phyloP scores from a whole-genome alignment of 2,329 filamentous ascomycete genomes.

The Orbilia brochopaga region DNA sequence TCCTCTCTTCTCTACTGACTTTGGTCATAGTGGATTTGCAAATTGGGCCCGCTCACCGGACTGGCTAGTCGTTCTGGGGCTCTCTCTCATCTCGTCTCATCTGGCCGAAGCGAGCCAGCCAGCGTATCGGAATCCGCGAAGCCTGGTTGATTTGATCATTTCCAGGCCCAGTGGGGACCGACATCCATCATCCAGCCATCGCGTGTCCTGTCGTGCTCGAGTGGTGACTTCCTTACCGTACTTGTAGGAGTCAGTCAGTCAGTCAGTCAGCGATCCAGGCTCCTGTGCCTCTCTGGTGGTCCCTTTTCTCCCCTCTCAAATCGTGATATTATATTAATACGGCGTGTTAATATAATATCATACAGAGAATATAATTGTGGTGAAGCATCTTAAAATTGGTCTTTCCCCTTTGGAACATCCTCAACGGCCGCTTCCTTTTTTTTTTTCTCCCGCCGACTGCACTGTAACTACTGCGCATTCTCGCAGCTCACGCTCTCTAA shows the following conservation, averaged over 20 bases:
- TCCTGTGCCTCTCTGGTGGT: too few species aligned
- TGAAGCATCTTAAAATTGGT: slow-evolving; percentile 27
- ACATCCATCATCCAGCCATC: slow-evolving; percentile 9
- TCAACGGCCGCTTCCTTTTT: slow-evolving; percentile 11
- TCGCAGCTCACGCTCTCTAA: slow-evolving; percentile 3
- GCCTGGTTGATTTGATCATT: slow-evolving; percentile 26
- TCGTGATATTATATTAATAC: background rate
- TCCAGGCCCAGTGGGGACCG: background rate
- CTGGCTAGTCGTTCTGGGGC: too few species aligned
- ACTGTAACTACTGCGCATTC: slow-evolving; percentile 39
- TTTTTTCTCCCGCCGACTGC: slow-evolving; percentile 19
- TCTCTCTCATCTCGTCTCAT: slow-evolving; percentile 27
- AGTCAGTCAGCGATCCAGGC: slow-evolving; percentile 11
- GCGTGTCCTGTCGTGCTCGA: slow-evolving; percentile 40
- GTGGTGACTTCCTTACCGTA: too few species aligned
- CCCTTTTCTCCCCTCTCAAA: background rate
- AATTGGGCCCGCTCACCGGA: background rate
- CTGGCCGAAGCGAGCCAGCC: background rate
- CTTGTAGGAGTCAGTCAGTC: slow-evolving; percentile 13
- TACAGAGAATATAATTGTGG: background rate
- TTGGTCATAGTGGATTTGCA: too few species aligned
- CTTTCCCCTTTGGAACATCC: slow-evolving; percentile 36
- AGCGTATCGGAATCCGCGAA: slow-evolving; percentile 42
- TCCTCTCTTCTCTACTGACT: slow-evolving; percentile 48
- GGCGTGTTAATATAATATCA: slow-evolving; percentile 5